Conservation (phyloP, 352 stramenopile species). For the Globisporangium abappressorium region DNA sequence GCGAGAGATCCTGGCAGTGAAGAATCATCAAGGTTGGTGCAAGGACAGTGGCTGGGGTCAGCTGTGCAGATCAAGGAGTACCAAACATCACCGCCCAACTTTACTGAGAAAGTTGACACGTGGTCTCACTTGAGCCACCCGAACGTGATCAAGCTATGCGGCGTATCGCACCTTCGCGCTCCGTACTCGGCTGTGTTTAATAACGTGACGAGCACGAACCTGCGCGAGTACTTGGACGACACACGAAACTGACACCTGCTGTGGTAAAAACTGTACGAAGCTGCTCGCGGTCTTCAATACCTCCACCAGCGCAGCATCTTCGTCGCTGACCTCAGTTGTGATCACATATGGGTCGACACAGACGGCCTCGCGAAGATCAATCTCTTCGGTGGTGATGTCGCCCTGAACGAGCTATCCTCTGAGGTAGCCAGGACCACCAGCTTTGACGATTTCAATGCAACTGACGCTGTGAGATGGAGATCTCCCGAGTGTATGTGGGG, state of each 20-base stretch:
- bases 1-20: neutral
- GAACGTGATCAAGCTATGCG: constrained; percentile 4
- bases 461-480: neutral
- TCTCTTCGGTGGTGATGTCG: neutral
- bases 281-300: neutral
- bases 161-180: constrained; percentile 35
- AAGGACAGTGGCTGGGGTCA: neutral
- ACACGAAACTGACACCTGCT: neutral
- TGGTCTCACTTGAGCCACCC: neutral
- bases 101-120: neutral
- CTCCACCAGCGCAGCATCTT: neutral
- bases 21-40: neutral
- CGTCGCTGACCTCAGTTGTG: neutral
- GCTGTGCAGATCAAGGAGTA: neutral
- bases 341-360: neutral
- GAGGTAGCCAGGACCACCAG: neutral
- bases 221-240: neutral
- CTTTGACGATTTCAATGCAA: no score
- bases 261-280: constrained; percentile 1
- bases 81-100: neutral
- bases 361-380: neutral
- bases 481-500: neutral
- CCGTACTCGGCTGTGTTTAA: constrained; percentile 45
- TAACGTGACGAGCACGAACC: neutral
- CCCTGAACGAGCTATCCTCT: neutral